phyloP scores from a whole-genome alignment of 352 stramenopile genomes.

The Plasmopara halstedii region DNA sequence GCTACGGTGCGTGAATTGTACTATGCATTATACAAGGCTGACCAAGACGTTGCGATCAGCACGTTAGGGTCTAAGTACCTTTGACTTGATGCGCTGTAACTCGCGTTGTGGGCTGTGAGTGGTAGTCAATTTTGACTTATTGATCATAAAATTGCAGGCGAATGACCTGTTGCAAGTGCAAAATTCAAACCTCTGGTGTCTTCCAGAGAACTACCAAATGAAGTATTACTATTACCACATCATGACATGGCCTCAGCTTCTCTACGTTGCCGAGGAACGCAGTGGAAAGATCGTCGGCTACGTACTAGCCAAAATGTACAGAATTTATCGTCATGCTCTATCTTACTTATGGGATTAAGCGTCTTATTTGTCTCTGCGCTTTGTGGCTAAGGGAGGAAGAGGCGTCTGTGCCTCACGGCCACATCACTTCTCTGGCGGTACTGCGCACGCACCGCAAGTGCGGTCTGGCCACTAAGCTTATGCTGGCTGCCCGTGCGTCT shows the following conservation, averaged over 20 bases:
- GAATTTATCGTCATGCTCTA: neutral
- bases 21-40: neutral
- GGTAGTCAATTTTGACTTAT: slow-evolving; percentile 2
- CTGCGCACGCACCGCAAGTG: slow-evolving; percentile 95
- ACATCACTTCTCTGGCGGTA: slow-evolving; percentile 99
- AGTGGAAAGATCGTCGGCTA: slow-evolving; percentile 99
- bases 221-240: slow-evolving; percentile 99
- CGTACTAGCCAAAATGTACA: slow-evolving; percentile 99
- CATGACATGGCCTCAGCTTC: slow-evolving; percentile 97
- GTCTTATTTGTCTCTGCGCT: neutral
- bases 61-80: neutral
- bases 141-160: slow-evolving; percentile 35
- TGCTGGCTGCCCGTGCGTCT: slow-evolving; percentile 87
- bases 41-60: neutral
- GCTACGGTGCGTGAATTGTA: slow-evolving; percentile 56
- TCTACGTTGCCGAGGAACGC: slow-evolving; percentile 97
- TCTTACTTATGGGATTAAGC: neutral
- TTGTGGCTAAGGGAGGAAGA: slow-evolving; percentile 59
- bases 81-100: neutral
- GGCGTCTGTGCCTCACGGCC: slow-evolving; percentile 87
- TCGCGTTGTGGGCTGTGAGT: neutral
- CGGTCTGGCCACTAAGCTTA: slow-evolving; percentile 97
- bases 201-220: slow-evolving; percentile 99
- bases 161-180: slow-evolving; percentile 98
- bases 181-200: slow-evolving; percentile 98